Base-by-base conservation (phyloP, 2,329 filamentous ascomycete genomes). In the Calonectria montana region DNA sequence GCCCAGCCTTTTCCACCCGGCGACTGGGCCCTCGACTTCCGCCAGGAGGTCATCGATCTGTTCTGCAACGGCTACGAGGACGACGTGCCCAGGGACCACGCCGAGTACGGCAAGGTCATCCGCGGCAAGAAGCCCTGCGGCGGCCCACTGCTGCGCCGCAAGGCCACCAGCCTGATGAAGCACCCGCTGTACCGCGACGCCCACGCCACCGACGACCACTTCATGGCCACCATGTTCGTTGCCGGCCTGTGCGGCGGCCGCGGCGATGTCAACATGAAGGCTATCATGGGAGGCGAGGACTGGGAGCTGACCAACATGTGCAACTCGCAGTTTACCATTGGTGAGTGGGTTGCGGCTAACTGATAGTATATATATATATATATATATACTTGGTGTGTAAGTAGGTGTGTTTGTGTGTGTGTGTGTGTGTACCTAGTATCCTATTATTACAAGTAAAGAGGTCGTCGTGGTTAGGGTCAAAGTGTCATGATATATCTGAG, bases 151-250 rank as follows among this genome's bases (percentile, higher is more conserved):
- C 45, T 70, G n/a, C 63, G 68, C 12, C 63, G 68, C 18, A 76
- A 74, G 65, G 73, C 77, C 0, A 77, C 77, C 2, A 73, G 91
- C 35, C 78, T 93, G 75, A 93, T 93, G 91, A 93, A 93, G 83
- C 89, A 93, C 77, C 91, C 91, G 0, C 84, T 86, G 57, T 94
- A 88, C 77, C 83, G 91, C 18, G 91, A 93, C 75, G 92, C 92
- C 0, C 92, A 94, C 82, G 91, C 86, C 0, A 93, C 92, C 0
- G 92, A 94, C 77, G 92, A 94, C 79, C 91, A 94, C 78, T 93
- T 92, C 74, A 93, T 93, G 89, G 84, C 91, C 0, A 86, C 89
- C 3, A 84, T 91, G 76, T 94, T 93, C 81, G 88, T 91, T 0
- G 89, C 91, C 0, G 92, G 92, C 16, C 41, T 71, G 1, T 70